Evolutionary conservation across 2,329 filamentous ascomycete genomes (phyloP).

Genomic region (Fonsecaea pedrosoi): DNA sequence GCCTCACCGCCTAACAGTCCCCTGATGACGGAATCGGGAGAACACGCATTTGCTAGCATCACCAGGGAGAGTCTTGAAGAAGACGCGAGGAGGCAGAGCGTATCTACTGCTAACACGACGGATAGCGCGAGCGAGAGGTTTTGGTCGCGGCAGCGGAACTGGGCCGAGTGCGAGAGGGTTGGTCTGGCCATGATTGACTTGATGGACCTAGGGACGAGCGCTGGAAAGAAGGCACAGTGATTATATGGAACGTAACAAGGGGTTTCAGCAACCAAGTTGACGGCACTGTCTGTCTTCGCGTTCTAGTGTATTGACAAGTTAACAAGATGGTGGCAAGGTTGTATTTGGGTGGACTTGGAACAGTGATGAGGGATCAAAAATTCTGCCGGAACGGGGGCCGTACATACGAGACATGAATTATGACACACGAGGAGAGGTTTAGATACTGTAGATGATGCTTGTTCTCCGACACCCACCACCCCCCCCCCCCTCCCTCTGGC

Average conservation of each 20-base stretch:
- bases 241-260: neutral
- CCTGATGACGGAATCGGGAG: slow-evolving; percentile 64
- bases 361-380: neutral
- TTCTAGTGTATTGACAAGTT: neutral
- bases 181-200: slow-evolving; percentile 50
- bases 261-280: neutral
- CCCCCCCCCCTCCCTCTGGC: no score
- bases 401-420: neutral
- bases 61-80: slow-evolving; percentile 50
- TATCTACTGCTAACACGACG: slow-evolving; percentile 44
- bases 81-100: slow-evolving; percentile 49
- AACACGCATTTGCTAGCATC: slow-evolving; percentile 39
- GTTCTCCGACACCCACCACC: no score
- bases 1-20: slow-evolving; percentile 68
- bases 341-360: neutral
- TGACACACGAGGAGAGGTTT: neutral
- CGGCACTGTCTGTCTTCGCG: neutral
- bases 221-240: slow-evolving; percentile 31
- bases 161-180: slow-evolving; percentile 51
- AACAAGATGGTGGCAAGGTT: neutral
- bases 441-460: neutral
- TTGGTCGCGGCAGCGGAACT: slow-evolving; percentile 54
- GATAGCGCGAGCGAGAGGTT: slow-evolving; percentile 47
- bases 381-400: no score
- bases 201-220: slow-evolving; percentile 36